Base-by-base conservation (phyloP, 2,329 filamentous ascomycete species). In the Venturiaceae sp. region DNA sequence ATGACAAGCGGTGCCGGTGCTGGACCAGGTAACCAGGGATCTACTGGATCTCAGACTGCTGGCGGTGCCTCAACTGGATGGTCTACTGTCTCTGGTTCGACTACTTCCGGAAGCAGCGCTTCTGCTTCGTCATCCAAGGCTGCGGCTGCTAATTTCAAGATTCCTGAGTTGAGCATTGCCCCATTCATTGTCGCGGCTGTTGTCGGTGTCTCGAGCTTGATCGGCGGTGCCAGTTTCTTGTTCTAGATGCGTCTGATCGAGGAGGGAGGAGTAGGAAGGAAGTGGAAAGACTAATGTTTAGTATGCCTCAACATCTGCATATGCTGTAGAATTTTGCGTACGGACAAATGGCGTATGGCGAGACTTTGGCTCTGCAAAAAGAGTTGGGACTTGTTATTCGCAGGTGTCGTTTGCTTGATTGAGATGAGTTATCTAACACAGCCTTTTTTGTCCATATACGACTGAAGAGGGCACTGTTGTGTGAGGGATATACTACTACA, bases 1-100 rank as follows among this genome's bases (percentile, higher is more conserved):
- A 76, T 86, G 73, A 76, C 74, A 60, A 69, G 78, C 6, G 83
- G 83, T 64, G 81, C 83, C 50, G 83, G 83, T 53, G 74, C 71
- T 37, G 82, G 79, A 4, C 74, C 74, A 28, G 83, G 83, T 66
- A 80, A 86, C 62, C 30, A 36, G 28, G 62, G 59, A 13, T 83
- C 83, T 52, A 58, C 69, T 60, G 83, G 83, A 33, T 80, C 76
- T 61, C 82, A 84, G 73, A 74, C 77, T 60, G 71, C 80, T 34
- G 82, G 82, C 56, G 75, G 77, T 60, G 66, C 69, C 36, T 62
- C 62, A 30, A 63, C 64, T 77, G 77, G 58, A 5, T 56, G 33
- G 57, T 71, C 76, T 53, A 73, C 80, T 33, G 69, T 74, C 56
- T 71, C 80, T 62, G 78, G 76, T 62, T 77, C 71, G 16, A 69